Evolutionary conservation across 495 filamentous ascomycete genomes (phyloP).

Genomic region (Penicillium manginii): DNA sequence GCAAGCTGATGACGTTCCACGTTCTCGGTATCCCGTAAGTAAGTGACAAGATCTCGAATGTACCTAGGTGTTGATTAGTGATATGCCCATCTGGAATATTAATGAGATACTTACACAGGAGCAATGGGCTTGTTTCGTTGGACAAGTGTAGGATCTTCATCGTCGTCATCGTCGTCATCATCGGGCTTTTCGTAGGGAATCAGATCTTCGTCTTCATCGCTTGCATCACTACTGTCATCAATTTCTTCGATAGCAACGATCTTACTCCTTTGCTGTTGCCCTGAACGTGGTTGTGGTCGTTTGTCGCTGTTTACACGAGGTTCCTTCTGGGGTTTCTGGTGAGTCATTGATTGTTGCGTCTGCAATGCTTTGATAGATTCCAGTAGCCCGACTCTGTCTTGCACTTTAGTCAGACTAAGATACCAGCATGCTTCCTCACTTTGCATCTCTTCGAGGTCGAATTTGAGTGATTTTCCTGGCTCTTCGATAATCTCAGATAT

Average conservation of each 20-base stretch:
- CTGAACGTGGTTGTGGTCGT: slow-evolving; percentile 21
- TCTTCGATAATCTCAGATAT: slow-evolving; percentile 82
- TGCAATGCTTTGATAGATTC: slow-evolving; percentile 46
- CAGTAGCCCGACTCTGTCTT: slow-evolving; percentile 67
- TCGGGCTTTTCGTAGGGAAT: slow-evolving; percentile 87
- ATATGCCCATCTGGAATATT: neutral
- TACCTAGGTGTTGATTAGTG: slow-evolving; percentile 56
- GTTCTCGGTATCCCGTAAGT: slow-evolving; percentile 78
- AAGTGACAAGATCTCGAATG: slow-evolving; percentile 80
- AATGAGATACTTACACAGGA: slow-evolving; percentile 65
- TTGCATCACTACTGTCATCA: slow-evolving; percentile 50
- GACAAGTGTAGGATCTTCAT: slow-evolving; percentile 88
- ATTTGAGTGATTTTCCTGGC: slow-evolving; percentile 72
- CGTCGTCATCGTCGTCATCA: slow-evolving; percentile 87
- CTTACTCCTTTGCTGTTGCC: slow-evolving; percentile 41
- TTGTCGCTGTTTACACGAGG: slow-evolving; percentile 4
- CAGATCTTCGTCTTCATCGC: slow-evolving; percentile 72
- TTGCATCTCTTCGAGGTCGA: slow-evolving; percentile 79
- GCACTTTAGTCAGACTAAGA: slow-evolving; percentile 61
- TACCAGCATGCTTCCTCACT: slow-evolving; percentile 79
- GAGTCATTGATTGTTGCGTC: neutral
- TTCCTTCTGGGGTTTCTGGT: slow-evolving; percentile 4
- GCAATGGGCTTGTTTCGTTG: slow-evolving; percentile 79
- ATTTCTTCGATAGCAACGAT: slow-evolving; percentile 73
- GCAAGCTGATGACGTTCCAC: slow-evolving; percentile 84